Evolutionary conservation across 2,329 filamentous ascomycete species (phyloP).

Genomic region (Scopulariopsis brevicaulis): DNA sequence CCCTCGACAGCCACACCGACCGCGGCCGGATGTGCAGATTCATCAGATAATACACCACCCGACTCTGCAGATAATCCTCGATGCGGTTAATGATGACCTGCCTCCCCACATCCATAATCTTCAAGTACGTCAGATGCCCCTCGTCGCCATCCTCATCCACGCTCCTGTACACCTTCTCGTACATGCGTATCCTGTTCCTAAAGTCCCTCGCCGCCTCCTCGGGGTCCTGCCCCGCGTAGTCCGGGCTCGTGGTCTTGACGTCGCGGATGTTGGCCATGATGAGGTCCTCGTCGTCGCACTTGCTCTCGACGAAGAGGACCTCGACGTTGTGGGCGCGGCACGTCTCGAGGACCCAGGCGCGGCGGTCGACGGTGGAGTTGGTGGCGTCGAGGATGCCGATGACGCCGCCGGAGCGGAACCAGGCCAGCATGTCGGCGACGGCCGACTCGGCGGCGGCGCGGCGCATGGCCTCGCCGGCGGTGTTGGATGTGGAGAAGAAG

Average conservation of each 20-base stretch:
- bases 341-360: conserved; percentile 80
- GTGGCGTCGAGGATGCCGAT: conserved; percentile 95
- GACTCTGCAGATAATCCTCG: conserved; percentile 89
- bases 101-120: conserved; percentile 91
- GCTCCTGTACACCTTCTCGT: conserved; percentile 93
- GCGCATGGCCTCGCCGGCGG: conserved; percentile 81
- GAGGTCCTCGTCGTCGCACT: conserved; percentile 88
- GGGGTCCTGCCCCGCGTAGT: conserved; percentile 89
- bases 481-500: conserved; percentile 89
- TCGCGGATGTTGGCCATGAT: conserved; percentile 98
- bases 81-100: conserved; percentile 98
- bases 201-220: conserved; percentile 87
- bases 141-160: conserved; percentile 75
- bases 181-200: conserved; percentile 86
- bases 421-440: conserved; percentile 84
- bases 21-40: conserved; percentile 95
- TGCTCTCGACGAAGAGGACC: conserved; percentile 91
- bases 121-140: conserved; percentile 82
- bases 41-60: conserved; percentile 96
- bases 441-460: conserved; percentile 84
- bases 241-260: conserved; percentile 92
- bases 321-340: conserved; percentile 70
- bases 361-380: conserved; percentile 83
- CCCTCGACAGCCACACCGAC: conserved; percentile 90
- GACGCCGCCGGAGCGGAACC: conserved; percentile 72